Conservation (phyloP, 2,329 filamentous ascomycete genomes). For the Sclerotiophoma versabilis region DNA sequence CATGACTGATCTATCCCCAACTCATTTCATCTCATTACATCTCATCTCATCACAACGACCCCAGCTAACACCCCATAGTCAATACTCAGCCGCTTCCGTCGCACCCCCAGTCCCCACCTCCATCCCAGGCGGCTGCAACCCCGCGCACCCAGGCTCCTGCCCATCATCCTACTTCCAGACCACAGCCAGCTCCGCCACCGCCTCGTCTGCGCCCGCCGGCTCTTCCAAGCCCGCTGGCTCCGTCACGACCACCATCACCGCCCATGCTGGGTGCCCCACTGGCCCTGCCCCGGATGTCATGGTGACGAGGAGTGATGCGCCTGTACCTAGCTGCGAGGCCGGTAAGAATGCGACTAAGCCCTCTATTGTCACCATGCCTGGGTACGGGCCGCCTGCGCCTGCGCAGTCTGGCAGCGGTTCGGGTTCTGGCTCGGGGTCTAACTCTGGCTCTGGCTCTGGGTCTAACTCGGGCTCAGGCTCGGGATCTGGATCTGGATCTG, state of each 20-base stretch:
- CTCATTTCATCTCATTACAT: no score
- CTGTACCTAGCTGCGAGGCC: constrained; percentile 23
- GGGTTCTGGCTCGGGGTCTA: not conserved
- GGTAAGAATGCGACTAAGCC: constrained; percentile 31
- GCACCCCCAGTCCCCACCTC: not conserved
- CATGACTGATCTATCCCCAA: no score
- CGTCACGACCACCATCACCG: constrained; percentile 24
- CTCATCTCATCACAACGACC: not conserved
- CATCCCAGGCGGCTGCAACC: not conserved
- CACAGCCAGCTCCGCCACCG: not conserved
- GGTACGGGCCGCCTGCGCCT: constrained; percentile 9
- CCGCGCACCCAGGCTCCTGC: not conserved
- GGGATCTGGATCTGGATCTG: no score
- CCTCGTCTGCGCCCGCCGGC: not conserved
- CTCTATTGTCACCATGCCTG: constrained; percentile 23
- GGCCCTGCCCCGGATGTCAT: constrained; percentile 24
- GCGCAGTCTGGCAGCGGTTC: constrained; percentile 1
- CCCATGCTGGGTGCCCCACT: constrained; percentile 24
- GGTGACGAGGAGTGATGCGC: constrained; percentile 26
- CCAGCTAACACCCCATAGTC: constrained; percentile 3
- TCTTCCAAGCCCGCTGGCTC: not conserved
- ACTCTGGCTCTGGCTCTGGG: no score
- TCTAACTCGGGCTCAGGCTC: no score
- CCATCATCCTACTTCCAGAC: no score
- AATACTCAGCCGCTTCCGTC: not conserved